Evolutionary conservation across 129 eudicot species (phyloP).

Genomic region (Ambrosia trifida): DNA sequence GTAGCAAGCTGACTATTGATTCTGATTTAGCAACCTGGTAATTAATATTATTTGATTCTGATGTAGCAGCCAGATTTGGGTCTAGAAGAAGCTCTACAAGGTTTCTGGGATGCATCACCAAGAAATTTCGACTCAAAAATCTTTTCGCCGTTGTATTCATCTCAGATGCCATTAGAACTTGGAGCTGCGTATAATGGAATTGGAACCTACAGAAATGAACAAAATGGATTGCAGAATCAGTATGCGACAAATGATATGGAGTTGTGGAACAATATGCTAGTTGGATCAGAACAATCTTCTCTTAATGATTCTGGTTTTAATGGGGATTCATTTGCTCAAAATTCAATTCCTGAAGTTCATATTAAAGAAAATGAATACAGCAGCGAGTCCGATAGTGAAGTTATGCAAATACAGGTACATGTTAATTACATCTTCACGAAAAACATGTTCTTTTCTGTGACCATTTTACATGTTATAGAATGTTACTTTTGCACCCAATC

Average conservation of each 20-base stretch:
- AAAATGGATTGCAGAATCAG: conserved; percentile 37
- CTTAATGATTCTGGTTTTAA: conserved; percentile 23
- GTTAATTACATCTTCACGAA: neutral
- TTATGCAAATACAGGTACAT: conserved; percentile 53
- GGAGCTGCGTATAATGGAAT: conserved; percentile 36
- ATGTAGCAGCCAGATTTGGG: conserved; percentile 55
- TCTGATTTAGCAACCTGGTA: conserved; percentile 48
- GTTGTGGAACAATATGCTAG: conserved; percentile 49
- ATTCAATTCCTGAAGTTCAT: conserved; percentile 29
- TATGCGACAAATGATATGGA: conserved; percentile 45
- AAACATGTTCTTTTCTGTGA: neutral
- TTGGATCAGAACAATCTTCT: conserved; percentile 40
- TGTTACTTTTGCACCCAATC: too few relatives aligned
- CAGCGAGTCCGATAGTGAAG: conserved; percentile 67
- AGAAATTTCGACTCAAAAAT: conserved; percentile 44
- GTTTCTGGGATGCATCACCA: conserved; percentile 35
- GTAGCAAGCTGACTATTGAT: neutral
- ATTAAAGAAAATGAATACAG: conserved; percentile 51
- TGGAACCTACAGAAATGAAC: conserved; percentile 29
- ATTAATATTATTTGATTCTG: conserved; percentile 19
- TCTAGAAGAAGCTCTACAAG: conserved; percentile 44
- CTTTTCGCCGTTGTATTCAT: conserved; percentile 60
- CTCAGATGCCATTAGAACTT: conserved; percentile 47
- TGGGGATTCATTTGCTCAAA: conserved; percentile 30
- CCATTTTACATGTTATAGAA: neutral